Conservation (phyloP, 2,329 filamentous ascomycete species). For the Neonectria faginata region DNA sequence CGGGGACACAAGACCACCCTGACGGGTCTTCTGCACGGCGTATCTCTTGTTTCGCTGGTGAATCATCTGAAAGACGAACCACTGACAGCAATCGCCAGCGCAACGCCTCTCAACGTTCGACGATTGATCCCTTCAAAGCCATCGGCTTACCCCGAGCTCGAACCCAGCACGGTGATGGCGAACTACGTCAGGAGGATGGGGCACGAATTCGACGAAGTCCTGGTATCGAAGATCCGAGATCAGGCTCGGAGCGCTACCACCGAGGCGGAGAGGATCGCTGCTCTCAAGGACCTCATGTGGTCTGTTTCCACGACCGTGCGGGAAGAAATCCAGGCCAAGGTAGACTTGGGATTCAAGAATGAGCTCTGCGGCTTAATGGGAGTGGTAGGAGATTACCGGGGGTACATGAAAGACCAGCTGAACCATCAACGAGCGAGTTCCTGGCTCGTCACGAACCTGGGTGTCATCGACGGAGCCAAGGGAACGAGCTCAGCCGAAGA, state of each 20-base stretch:
- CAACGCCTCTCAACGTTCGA: slow-evolving; percentile 41
- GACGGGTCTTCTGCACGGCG: slow-evolving; percentile 40
- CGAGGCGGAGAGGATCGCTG: slow-evolving; percentile 2
- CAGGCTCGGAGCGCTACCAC: background rate
- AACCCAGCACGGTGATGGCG: slow-evolving; percentile 27
- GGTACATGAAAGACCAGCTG: slow-evolving; percentile 18
- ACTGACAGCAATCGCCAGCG: slow-evolving; percentile 8
- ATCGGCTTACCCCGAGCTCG: slow-evolving; percentile 5
- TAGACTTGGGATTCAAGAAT: slow-evolving; percentile 40
- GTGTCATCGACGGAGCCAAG: slow-evolving; percentile 37
- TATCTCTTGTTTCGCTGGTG: slow-evolving; percentile 36
- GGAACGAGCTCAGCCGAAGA: background rate
- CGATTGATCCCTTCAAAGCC: slow-evolving; percentile 30
- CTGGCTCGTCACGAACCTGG: slow-evolving; percentile 42
- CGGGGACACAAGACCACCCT: slow-evolving; percentile 42
- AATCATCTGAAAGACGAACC: slow-evolving; percentile 20
- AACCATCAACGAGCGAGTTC: slow-evolving; percentile 34
- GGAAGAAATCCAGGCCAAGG: slow-evolving; percentile 26
- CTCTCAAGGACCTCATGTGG: slow-evolving; percentile 41
- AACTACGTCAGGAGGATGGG: slow-evolving; percentile 31
- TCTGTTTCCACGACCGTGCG: slow-evolving; percentile 26
- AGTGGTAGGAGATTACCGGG: slow-evolving; percentile 37
- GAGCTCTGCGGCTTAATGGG: slow-evolving; percentile 37
- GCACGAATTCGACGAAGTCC: slow-evolving; percentile 11
- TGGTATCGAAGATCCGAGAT: slow-evolving; percentile 12